phyloP scores from a whole-genome alignment of 2,329 filamentous ascomycete species.

The Moelleriella libera region DNA sequence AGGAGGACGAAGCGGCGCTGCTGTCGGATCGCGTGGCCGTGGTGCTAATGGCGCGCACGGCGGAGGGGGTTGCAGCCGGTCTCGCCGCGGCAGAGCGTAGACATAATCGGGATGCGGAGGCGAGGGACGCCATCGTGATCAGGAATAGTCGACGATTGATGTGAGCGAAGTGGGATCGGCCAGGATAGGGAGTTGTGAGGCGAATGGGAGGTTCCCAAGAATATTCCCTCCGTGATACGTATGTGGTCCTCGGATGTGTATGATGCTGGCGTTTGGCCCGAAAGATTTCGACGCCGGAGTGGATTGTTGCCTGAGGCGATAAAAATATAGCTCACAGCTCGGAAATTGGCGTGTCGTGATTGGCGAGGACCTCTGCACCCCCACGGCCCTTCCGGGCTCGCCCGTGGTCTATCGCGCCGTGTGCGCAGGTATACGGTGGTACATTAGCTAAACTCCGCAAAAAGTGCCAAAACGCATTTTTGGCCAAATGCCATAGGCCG shows the following conservation, averaged over 20 bases:
- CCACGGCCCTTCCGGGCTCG: slow-evolving; percentile 10
- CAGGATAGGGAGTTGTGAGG: slow-evolving; percentile 3
- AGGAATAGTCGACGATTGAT: slow-evolving; percentile 3
- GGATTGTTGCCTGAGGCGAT: slow-evolving; percentile 25
- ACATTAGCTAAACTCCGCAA: too few relatives aligned
- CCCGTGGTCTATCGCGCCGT: too few relatives aligned
- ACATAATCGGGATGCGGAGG: slow-evolving; percentile 53
- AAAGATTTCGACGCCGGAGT: slow-evolving; percentile 24
- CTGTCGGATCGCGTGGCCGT: slow-evolving; percentile 32
- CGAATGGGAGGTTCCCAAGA: neutral
- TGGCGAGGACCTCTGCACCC: slow-evolving; percentile 18
- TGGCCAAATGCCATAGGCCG: too few relatives aligned
- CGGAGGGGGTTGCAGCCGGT: slow-evolving; percentile 24
- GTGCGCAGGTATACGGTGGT: too few relatives aligned
- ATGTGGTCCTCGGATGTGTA: too few relatives aligned
- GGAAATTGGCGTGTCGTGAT: slow-evolving; percentile 33
- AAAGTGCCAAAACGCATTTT: too few relatives aligned
- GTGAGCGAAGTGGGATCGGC: slow-evolving; percentile 3
- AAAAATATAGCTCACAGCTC: slow-evolving; percentile 16
- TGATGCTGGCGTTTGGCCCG: slow-evolving; percentile 7
- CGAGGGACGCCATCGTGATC: slow-evolving; percentile 49
- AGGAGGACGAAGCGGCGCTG: slow-evolving; percentile 28
- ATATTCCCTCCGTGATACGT: too few relatives aligned
- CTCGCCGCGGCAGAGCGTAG: slow-evolving; percentile 35
- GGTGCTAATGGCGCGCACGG: slow-evolving; percentile 42